A percentile compares a stretch with the other conserved stretches of the same genome.
Evolutionary conservation across 1,284 basidiomycete genomes (phyloP).

Genomic region (Austroboletus niveus): DNA sequence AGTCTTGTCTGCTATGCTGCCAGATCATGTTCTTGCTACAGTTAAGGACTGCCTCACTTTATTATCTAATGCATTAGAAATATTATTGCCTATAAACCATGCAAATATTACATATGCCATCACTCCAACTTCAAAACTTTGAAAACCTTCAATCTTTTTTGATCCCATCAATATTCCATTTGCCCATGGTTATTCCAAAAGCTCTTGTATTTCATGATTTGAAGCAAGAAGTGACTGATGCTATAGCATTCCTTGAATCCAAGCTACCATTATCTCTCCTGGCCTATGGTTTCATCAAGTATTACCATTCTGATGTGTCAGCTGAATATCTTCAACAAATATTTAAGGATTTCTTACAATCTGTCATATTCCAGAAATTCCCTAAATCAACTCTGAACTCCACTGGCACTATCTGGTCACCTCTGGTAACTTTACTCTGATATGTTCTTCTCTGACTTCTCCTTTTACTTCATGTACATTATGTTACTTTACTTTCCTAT

Average conservation of each 20-base stretch:
- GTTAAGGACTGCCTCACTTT: background rate
- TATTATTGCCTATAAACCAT: background rate
- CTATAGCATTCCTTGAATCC: background rate
- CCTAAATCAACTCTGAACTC: no score
- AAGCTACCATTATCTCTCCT: background rate
- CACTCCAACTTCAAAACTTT: background rate
- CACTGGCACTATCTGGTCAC: no score
- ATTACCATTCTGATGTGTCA: constrained; percentile 8
- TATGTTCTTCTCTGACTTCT: no score
- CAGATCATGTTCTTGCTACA: no score
- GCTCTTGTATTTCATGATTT: constrained; percentile 4
- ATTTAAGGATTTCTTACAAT: background rate
- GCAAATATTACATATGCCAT: constrained; percentile 13
- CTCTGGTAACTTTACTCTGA: no score
- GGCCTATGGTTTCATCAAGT: background rate
- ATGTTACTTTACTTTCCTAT: no score
- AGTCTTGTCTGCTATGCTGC: constrained; percentile 2
- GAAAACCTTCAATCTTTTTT: background rate
- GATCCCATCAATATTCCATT: background rate
- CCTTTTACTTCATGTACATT: no score
- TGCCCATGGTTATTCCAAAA: background rate
- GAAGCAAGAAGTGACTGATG: constrained; percentile 1
- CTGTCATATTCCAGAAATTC: no score
- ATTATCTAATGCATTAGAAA: background rate
- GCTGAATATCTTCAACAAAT: background rate